Conservation (phyloP, 257 asterid species). For the Forsythia viridissima region DNA sequence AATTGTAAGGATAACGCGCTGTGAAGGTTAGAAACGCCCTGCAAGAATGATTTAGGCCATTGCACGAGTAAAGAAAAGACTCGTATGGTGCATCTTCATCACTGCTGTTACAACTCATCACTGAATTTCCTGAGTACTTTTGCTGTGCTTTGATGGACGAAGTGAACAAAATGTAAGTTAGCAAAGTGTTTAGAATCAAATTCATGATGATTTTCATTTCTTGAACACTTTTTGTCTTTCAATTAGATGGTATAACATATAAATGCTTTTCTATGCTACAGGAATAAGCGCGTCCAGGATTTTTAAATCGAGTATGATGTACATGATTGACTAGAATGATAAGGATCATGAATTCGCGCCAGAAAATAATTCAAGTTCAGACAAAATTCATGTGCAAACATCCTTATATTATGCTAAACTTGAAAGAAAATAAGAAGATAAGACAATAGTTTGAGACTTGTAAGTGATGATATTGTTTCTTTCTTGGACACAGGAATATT, state of each 20-base stretch:
- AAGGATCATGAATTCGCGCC: constrained; percentile 13
- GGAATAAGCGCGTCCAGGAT: constrained; percentile 37
- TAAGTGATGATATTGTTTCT: constrained; percentile 19
- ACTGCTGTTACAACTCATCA: constrained; percentile 25
- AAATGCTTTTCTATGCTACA: constrained; percentile 11
- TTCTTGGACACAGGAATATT: constrained; percentile 27
- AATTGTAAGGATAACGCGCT: constrained; percentile 42
- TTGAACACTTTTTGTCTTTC: background rate
- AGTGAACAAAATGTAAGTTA: constrained; percentile 23
- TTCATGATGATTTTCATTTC: constrained; percentile 29
- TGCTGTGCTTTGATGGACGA: constrained; percentile 41
- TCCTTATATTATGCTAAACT: background rate
- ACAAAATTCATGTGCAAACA: background rate
- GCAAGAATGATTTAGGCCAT: constrained; percentile 41
- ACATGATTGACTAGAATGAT: constrained; percentile 19
- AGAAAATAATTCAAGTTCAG: constrained; percentile 4
- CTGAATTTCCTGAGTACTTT: constrained; percentile 44
- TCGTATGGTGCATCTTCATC: constrained; percentile 14
- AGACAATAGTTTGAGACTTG: constrained; percentile 3
- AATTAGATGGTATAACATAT: background rate
- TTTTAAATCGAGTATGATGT: constrained; percentile 14
- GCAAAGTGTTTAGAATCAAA: constrained; percentile 18
- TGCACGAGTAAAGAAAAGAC: constrained; percentile 45
- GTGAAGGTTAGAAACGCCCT: constrained; percentile 54
- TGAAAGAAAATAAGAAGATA: background rate